Evolutionary conservation across 495 filamentous ascomycete species (phyloP).

Genomic region (Neurospora discreta): DNA sequence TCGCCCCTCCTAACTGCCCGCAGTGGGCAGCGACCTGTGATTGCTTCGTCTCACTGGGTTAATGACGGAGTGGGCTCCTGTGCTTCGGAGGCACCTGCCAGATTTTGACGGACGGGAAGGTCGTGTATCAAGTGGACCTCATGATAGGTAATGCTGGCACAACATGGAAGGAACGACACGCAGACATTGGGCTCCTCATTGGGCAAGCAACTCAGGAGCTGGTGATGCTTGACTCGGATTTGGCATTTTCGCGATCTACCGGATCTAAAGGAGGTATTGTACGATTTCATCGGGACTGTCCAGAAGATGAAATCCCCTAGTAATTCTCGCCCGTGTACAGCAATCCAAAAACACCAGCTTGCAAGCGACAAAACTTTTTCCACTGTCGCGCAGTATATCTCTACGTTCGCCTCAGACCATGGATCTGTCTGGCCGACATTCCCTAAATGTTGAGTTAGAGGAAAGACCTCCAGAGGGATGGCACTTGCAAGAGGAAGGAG

Average conservation of each 20-base stretch:
- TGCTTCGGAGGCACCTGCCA: neutral
- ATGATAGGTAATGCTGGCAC: neutral
- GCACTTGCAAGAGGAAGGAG: neutral
- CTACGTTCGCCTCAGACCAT: neutral
- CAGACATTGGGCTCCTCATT: neutral
- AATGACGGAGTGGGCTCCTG: neutral
- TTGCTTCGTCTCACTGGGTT: neutral
- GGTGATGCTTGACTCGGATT: neutral
- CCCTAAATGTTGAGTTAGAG: neutral
- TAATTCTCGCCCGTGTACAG: neutral
- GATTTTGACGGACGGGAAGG: neutral
- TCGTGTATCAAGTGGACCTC: neutral
- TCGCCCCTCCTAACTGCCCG: neutral
- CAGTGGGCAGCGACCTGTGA: no score
- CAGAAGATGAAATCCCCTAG: neutral
- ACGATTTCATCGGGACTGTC: neutral
- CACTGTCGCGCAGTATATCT: neutral
- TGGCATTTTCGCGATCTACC: neutral
- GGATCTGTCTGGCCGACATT: neutral
- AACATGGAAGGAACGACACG: neutral
- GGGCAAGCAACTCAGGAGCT: neutral
- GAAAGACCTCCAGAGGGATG: neutral
- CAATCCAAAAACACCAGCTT: neutral
- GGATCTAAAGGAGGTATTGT: neutral
- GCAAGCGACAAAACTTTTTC: neutral